These are phyloP conservation scores for Monilinia laxa DNA, from an alignment of 2,329 filamentous ascomycete species.

Conservation along the genomic window DNA sequence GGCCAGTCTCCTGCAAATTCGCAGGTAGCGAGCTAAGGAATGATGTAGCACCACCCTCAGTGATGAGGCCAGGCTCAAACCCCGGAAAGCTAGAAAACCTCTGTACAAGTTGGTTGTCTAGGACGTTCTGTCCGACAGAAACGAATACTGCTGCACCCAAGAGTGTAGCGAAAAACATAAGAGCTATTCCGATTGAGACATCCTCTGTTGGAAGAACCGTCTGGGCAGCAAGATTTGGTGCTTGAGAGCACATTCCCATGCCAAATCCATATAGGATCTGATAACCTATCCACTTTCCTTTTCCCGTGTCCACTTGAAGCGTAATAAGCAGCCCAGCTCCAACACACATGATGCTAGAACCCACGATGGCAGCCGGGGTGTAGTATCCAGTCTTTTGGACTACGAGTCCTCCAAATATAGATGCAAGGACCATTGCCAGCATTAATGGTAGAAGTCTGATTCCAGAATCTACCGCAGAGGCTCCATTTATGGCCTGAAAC, in stretches of 20 bases:
- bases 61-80: slow-evolving; percentile 12
- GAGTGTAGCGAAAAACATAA: slow-evolving; percentile 23
- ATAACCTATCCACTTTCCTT: slow-evolving; percentile 51
- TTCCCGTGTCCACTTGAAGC: slow-evolving; percentile 38
- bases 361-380: slow-evolving; percentile 28
- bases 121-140: slow-evolving; percentile 21
- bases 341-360: slow-evolving; percentile 23
- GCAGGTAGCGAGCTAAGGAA: slow-evolving; percentile 47
- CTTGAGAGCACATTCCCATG: slow-evolving; percentile 46
- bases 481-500: slow-evolving; percentile 47
- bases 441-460: slow-evolving; percentile 43
- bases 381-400: slow-evolving; percentile 40
- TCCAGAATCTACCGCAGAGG: slow-evolving; percentile 45
- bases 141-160: slow-evolving; percentile 21
- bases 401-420: slow-evolving; percentile 25
- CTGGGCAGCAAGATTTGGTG: slow-evolving; percentile 47
- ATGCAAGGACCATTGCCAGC: slow-evolving; percentile 35
- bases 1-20: slow-evolving; percentile 46
- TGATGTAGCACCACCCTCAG: slow-evolving; percentile 27
- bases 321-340: slow-evolving; percentile 41
- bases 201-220: slow-evolving; percentile 51
- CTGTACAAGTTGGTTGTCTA: slow-evolving; percentile 48
- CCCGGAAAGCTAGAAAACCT: slow-evolving; percentile 32
- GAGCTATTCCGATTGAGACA: slow-evolving; percentile 47
- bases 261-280: slow-evolving; percentile 46